phyloP scores from a whole-genome alignment of 108 stramenopile genomes.

The Nannochloropsis gaditana region DNA sequence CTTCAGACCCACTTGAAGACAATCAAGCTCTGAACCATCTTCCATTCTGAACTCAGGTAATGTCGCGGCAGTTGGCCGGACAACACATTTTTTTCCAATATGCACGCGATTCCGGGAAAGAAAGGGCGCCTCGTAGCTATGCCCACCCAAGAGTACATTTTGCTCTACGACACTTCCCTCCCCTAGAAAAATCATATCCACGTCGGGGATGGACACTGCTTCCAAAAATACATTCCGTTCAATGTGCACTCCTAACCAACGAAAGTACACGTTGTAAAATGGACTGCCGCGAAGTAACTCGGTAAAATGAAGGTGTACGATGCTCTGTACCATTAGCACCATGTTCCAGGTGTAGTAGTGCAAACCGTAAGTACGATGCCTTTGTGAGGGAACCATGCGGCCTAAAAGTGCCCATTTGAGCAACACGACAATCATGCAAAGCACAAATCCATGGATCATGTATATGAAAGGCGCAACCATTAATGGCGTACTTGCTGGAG shows the following conservation, averaged over 20 bases:
- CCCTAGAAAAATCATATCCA: background rate
- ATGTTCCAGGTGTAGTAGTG: conserved; percentile 16
- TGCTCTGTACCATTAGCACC: conserved; percentile 15
- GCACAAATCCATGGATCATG: background rate
- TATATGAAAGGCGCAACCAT: background rate
- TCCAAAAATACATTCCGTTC: conserved; percentile 4
- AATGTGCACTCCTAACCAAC: background rate
- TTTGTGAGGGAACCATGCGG: background rate
- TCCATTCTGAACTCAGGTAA: conserved; percentile 15
- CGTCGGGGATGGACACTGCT: conserved; percentile 8
- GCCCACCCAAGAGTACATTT: background rate
- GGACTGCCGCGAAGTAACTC: background rate
- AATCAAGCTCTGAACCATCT: background rate
- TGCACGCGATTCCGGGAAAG: conserved; percentile 14
- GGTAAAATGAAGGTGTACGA: conserved; percentile 5
- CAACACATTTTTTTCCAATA: conserved; percentile 1
- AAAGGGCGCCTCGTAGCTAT: conserved; percentile 17
- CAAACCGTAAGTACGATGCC: background rate
- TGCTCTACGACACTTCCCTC: conserved; percentile 9
- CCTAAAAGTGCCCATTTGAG: conserved; percentile 20
- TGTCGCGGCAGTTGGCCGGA: background rate
- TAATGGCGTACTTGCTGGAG: background rate
- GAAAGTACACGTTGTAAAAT: conserved; percentile 2
- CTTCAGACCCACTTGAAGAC: conserved; percentile 4
- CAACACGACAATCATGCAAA: background rate